Evolutionary conservation across 2,329 filamentous ascomycete species (phyloP).

Genomic region (Colletotrichum horii): DNA sequence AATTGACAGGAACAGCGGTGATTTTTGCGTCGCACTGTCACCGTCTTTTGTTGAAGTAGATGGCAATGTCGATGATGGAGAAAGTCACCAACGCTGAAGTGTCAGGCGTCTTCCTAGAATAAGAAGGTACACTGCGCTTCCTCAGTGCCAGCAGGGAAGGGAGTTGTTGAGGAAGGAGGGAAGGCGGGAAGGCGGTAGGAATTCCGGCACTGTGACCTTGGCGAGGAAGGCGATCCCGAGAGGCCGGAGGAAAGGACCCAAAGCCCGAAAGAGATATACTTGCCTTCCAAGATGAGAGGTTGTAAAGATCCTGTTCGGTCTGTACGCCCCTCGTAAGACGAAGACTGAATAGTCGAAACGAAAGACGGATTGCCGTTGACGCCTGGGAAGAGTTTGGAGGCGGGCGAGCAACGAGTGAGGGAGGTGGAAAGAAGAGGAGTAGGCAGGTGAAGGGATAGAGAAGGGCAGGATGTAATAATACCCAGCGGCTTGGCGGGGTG

Average conservation of each 20-base stretch:
- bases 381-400: not conserved
- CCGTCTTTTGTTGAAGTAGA: not conserved
- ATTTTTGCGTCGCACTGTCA: not conserved
- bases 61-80: not conserved
- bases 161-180: not conserved
- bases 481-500: not conserved
- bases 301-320: not conserved
- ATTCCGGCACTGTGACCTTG: not conserved
- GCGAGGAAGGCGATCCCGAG: not conserved
- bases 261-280: not conserved
- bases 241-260: not conserved
- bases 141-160: not conserved
- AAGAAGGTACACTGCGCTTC: not conserved
- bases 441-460: not conserved
- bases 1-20: not conserved
- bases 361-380: not conserved
- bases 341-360: not conserved
- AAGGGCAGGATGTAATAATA: not conserved
- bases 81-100: not conserved
- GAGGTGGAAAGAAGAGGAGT: not conserved
- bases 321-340: not conserved
- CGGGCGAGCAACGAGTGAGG: not conserved
- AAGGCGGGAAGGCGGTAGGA: not conserved
- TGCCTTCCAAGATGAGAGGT: not conserved
- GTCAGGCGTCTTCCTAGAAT: not conserved